These are phyloP conservation scores for Fusarium ambrosium DNA, from an alignment of 2,329 filamentous ascomycete species.

Conservation along the genomic window DNA sequence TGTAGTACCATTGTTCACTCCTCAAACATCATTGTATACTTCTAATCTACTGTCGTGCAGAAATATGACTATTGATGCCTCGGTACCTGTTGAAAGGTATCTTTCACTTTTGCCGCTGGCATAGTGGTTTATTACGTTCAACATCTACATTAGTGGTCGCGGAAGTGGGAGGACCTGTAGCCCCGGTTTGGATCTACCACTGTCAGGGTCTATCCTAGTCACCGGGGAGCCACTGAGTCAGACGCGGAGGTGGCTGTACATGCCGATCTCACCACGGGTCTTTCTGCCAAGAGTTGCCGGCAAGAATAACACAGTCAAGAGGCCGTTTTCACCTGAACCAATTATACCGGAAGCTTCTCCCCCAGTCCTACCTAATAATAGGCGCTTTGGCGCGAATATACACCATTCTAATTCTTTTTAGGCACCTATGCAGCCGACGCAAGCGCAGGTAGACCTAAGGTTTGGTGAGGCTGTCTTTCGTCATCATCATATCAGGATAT, in stretches of 20 bases:
- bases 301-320: neutral
- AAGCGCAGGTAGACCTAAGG: neutral
- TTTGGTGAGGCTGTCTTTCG: neutral
- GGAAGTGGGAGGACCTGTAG: neutral
- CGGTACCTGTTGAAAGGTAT: too few species aligned
- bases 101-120: too few species aligned
- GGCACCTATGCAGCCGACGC: neutral
- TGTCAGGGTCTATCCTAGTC: neutral
- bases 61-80: too few species aligned
- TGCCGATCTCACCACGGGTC: neutral
- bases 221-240: too few species aligned
- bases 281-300: neutral
- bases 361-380: neutral
- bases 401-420: neutral
- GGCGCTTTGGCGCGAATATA: neutral
- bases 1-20: neutral
- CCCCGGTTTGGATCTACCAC: neutral
- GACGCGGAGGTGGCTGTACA: neutral
- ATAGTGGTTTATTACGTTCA: too few species aligned
- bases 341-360: neutral
- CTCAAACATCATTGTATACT: neutral
- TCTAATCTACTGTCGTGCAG: neutral
- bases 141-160: too few species aligned
- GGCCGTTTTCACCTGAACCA: neutral
- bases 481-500: neutral